Conservation (phyloP, 805 yeast genomes). For the Ogataea pini region DNA sequence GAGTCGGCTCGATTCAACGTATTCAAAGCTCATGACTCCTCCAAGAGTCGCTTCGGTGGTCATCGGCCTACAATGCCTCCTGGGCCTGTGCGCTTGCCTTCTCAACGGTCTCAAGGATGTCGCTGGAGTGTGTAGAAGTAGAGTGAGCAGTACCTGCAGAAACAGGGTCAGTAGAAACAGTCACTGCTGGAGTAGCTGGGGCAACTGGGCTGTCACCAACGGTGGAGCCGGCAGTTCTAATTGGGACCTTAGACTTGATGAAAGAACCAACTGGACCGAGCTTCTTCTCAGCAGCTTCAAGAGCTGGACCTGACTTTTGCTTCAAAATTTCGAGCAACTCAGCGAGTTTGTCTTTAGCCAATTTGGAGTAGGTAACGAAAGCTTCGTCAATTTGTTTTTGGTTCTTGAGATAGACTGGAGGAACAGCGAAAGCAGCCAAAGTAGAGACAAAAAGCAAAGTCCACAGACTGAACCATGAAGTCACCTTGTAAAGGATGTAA, state of each 20-base stretch:
- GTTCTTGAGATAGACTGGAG: constrained; percentile 71
- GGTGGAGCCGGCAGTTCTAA: constrained; percentile 72
- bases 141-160: neutral
- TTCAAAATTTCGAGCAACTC: constrained; percentile 42
- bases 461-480: constrained; percentile 75
- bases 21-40: too few species aligned
- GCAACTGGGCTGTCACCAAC: constrained; percentile 41
- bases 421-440: constrained; percentile 68
- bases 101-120: neutral
- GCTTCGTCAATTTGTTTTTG: constrained; percentile 75
- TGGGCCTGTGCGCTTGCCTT: constrained; percentile 6
- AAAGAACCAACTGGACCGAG: constrained; percentile 67
- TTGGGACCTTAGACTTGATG: constrained; percentile 56
- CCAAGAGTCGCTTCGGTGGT: neutral
- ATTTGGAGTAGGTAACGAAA: constrained; percentile 45
- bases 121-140: neutral
- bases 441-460: constrained; percentile 59
- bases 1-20: neutral
- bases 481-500: constrained; percentile 68
- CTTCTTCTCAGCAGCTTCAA: constrained; percentile 56
- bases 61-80: constrained; percentile 13
- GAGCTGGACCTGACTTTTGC: constrained; percentile 53
- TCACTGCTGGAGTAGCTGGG: constrained; percentile 11
- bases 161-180: constrained; percentile 15
- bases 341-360: constrained; percentile 52